These are phyloP conservation scores for Astragalus membranaceus DNA, from an alignment of 306 rosid species.

Conservation along the genomic window DNA sequence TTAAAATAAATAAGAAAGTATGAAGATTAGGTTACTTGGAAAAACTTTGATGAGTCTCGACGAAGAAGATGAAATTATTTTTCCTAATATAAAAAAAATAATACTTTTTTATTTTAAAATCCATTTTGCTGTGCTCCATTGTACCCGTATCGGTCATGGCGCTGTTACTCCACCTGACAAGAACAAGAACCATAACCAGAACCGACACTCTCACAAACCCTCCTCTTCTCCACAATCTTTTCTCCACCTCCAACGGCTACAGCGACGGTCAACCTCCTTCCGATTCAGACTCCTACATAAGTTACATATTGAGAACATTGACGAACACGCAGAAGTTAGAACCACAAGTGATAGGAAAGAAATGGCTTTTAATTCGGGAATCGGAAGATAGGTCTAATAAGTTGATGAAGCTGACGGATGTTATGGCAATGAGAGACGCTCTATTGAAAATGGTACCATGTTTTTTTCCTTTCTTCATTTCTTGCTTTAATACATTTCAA, in stretches of 20 bases:
- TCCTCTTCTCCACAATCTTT: constrained; percentile 26
- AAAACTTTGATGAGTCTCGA: no score
- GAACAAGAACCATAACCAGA: constrained; percentile 2
- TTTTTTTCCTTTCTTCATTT: background rate
- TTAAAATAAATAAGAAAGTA: no score
- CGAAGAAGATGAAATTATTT: no score
- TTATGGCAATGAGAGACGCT: constrained; percentile 22
- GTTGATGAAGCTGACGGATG: constrained; percentile 46
- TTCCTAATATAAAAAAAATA: no score
- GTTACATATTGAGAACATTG: constrained; percentile 34
- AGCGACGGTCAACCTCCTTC: background rate
- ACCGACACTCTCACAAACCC: constrained; percentile 6
- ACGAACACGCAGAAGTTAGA: constrained; percentile 37
- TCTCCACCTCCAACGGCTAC: constrained; percentile 40
- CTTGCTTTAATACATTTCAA: background rate
- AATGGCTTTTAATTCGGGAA: constrained; percentile 56
- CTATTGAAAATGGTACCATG: constrained; percentile 8
- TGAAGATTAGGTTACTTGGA: no score
- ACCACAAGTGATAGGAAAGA: constrained; percentile 33
- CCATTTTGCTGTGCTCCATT: no score
- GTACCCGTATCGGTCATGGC: no score
- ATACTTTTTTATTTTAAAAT: no score
- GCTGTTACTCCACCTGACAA: constrained; percentile 40
- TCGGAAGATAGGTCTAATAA: constrained; percentile 56
- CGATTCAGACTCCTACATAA: constrained; percentile 9